phyloP scores from a whole-genome alignment of 169 alveolate genomes.

The Plasmodium reichenowi region DNA sequence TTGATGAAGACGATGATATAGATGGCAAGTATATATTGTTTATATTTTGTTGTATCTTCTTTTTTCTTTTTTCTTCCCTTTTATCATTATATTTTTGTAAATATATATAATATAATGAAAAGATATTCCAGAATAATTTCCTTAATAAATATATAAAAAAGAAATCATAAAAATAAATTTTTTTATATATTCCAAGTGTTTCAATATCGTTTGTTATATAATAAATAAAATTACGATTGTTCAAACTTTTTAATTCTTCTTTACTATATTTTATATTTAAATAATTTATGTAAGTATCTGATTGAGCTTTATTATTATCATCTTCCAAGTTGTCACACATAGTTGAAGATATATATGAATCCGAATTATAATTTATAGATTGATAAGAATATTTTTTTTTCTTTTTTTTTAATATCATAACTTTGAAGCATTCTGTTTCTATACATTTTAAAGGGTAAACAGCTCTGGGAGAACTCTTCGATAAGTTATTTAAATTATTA shows the following conservation, averaged over 20 bases:
- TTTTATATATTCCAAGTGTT: conserved; percentile 35
- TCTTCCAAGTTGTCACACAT: background rate
- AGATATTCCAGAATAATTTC: conserved; percentile 70
- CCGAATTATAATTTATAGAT: conserved; percentile 7
- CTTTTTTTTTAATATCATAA: background rate
- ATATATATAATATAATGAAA: conserved; percentile 33
- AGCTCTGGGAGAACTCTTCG: background rate
- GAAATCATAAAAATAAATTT: conserved; percentile 70
- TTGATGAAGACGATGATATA: background rate
- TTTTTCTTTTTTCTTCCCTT: background rate
- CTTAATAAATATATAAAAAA: conserved; percentile 66
- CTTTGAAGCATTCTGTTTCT: background rate
- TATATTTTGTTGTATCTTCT: background rate
- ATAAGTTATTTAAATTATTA: too few relatives aligned
- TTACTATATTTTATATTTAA: conserved; percentile 29
- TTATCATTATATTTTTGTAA: background rate
- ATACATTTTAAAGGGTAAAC: background rate
- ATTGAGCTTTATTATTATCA: conserved; percentile 6
- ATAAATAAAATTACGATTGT: conserved; percentile 21
- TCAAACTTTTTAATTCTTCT: conserved; percentile 21
- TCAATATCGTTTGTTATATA: conserved; percentile 52
- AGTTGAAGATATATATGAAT: background rate
- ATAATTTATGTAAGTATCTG: conserved; percentile 42
- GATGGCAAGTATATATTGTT: background rate
- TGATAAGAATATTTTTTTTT: conserved; percentile 3